Percentiles rank a stretch among this genome's conserved stretches.
Evolutionary conservation across 768 basidiomycete species (phyloP).

Genomic region (Suillus occidentalis): DNA sequence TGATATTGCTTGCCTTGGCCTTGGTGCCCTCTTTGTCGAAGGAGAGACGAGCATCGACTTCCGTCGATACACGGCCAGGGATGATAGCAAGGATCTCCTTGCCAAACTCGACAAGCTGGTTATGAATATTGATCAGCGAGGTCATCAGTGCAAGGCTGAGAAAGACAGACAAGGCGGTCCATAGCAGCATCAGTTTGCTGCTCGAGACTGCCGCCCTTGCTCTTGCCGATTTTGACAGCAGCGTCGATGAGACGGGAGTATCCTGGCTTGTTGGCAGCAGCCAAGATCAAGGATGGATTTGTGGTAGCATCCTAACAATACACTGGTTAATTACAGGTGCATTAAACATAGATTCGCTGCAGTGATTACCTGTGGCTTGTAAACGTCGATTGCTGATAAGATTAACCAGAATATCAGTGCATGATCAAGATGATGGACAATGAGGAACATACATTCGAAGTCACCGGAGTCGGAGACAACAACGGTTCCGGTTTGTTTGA

Average conservation of each 20-base stretch:
- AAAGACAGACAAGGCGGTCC: slow-evolving; percentile 77
- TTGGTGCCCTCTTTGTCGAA: slow-evolving; percentile 94
- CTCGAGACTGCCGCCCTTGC: slow-evolving; percentile 78
- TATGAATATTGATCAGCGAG: slow-evolving; percentile 7
- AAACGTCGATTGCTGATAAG: slow-evolving; percentile 81
- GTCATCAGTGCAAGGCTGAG: neutral
- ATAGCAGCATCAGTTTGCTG: slow-evolving; percentile 74
- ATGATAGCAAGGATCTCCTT: slow-evolving; percentile 93
- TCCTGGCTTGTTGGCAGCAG: slow-evolving; percentile 86
- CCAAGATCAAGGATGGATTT: slow-evolving; percentile 93
- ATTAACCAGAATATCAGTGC: slow-evolving; percentile 26
- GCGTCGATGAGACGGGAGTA: slow-evolving; percentile 80
- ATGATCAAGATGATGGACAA: slow-evolving; percentile 16
- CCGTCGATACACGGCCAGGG: slow-evolving; percentile 98
- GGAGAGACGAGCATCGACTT: slow-evolving; percentile 96
- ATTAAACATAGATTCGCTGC: slow-evolving; percentile 14
- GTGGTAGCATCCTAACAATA: slow-evolving; percentile 87
- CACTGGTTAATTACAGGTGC: slow-evolving; percentile 11
- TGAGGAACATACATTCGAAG: slow-evolving; percentile 65
- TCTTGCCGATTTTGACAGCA: slow-evolving; percentile 74
- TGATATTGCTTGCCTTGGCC: slow-evolving; percentile 58
- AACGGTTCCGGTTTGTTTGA: slow-evolving; percentile 91
- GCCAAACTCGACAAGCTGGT: slow-evolving; percentile 94
- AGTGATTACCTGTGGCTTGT: slow-evolving; percentile 81
- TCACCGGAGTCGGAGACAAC: slow-evolving; percentile 98